Evolutionary conservation across 2,329 filamentous ascomycete species (phyloP), one percentile per base, ranked within the genome.

Genomic region (Stromatinia cepivora): DNA sequence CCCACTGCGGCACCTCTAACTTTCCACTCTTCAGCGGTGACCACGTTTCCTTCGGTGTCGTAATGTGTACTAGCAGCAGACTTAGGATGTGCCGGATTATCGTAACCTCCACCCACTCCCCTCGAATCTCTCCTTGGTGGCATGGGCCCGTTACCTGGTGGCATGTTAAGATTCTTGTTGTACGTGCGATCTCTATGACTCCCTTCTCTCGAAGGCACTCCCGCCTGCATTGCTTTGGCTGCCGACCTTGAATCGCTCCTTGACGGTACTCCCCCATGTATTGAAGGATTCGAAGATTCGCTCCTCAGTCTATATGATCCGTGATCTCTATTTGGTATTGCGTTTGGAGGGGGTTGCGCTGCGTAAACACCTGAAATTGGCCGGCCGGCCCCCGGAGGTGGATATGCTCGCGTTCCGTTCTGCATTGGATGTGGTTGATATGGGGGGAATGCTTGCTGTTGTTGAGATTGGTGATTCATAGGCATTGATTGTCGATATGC

Each of bases 1-100:
- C 90, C 89, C 39, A 96, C 88, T 1, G 94, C 93, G n/a, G 95
- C 94, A 56, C 95, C 95, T 71, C 90, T 89, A 54, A 99, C 94
- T 80, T 97, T 92, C 95, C 95, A 98, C 72, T 98, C 94, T 75
- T 97, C 94, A 75, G 89, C 94, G 76, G 90, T 75, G 48, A 84
- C 81, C 72, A 83, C 84, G 0, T 85, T 86, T 65, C 85, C 85
- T 73, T 90, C 88, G 52, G 84, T 74, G 36, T 81, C 82, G 77
- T 89, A 88, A 9, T 85, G 81, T 5, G 80, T 78, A 10, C 79
- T 70, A 20, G 77, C 66, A 7, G 74, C 78, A 66, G 74, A 79
- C 52, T 66, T 73, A 53, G 72, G 73, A 73, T 72, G 69, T 52
- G 61, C 64, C 53, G 59, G 57, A 34, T 67, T 45, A 64, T 82